Evolutionary conservation across 2,329 filamentous ascomycete genomes (phyloP).

Genomic region (Magnaporthiopsis incrustans): DNA sequence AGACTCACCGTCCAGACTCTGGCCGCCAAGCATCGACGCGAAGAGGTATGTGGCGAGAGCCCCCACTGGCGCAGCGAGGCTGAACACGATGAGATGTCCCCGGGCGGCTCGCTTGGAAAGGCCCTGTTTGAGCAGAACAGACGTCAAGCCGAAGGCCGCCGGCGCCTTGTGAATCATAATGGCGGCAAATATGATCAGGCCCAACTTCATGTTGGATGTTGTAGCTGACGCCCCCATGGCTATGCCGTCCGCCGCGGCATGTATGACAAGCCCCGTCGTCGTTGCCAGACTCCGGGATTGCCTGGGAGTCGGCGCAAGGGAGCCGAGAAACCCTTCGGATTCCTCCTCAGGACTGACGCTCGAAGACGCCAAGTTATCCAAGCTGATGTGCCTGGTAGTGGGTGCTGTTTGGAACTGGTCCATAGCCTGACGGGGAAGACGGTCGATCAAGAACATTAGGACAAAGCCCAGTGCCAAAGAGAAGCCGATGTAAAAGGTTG

Average conservation of each 20-base stretch:
- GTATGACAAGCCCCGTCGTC: constrained; percentile 90
- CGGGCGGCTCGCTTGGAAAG: constrained; percentile 78
- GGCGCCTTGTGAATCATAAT: constrained; percentile 98
- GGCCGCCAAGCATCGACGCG: constrained; percentile 61
- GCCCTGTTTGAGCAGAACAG: constrained; percentile 82
- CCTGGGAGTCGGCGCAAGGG: constrained; percentile 47
- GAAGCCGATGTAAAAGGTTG: constrained; percentile 75
- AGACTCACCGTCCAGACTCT: constrained; percentile 45
- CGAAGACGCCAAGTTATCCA: constrained; percentile 61
- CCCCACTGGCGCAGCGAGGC: constrained; percentile 79
- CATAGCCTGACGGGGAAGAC: constrained; percentile 65
- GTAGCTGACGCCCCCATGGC: constrained; percentile 87
- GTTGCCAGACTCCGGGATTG: constrained; percentile 65
- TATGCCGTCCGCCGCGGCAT: constrained; percentile 90
- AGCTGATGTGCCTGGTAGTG: constrained; percentile 74
- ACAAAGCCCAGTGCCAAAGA: constrained; percentile 84
- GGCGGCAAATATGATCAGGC: constrained; percentile 87
- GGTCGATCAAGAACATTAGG: constrained; percentile 94
- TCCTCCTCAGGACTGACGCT: constrained; percentile 39
- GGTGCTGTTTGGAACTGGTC: constrained; percentile 57
- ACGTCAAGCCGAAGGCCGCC: constrained; percentile 89
- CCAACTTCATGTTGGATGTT: constrained; percentile 63
- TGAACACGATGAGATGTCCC: constrained; percentile 83
- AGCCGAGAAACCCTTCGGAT: constrained; percentile 51
- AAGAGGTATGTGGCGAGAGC: constrained; percentile 77